A percentile compares a stretch with the other conserved stretches of the same genome.
Evolutionary conservation across 331 rosid genomes (phyloP).

Genomic region (Malus hybrid): DNA sequence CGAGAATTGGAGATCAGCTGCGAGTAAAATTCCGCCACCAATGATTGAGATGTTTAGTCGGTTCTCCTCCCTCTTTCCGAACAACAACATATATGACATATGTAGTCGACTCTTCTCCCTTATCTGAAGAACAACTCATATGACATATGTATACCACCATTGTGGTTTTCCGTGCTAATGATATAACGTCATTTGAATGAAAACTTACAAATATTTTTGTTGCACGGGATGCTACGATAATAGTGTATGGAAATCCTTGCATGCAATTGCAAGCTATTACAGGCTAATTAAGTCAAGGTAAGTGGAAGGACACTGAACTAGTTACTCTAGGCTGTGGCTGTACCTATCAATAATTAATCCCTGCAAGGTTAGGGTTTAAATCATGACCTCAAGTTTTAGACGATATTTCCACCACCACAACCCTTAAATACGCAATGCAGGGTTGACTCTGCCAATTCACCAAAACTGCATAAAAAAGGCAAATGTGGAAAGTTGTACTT

Average conservation of each 20-base stretch:
- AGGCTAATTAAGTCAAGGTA: not conserved
- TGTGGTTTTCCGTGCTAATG: no score
- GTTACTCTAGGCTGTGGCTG: not conserved
- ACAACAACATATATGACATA: no score
- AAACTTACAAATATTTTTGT: no score
- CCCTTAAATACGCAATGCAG: not conserved
- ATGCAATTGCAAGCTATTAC: not conserved
- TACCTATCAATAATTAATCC: not conserved
- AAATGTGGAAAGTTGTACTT: not conserved
- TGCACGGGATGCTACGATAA: not conserved
- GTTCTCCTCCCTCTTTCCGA: no score
- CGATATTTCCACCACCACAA: constrained; percentile 10
- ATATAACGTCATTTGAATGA: no score
- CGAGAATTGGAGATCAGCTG: no score
- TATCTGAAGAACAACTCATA: no score
- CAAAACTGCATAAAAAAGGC: not conserved
- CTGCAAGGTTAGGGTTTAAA: not conserved
- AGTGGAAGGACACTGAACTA: not conserved
- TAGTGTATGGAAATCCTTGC: not conserved
- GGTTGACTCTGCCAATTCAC: constrained; percentile 2
- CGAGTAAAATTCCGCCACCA: no score
- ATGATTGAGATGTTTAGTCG: no score
- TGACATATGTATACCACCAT: no score
- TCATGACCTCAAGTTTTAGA: constrained; percentile 5
- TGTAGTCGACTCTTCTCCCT: no score